Evolutionary conservation across 208 protist species (phyloP).

Genomic region (Sergeia podlipaevii): DNA sequence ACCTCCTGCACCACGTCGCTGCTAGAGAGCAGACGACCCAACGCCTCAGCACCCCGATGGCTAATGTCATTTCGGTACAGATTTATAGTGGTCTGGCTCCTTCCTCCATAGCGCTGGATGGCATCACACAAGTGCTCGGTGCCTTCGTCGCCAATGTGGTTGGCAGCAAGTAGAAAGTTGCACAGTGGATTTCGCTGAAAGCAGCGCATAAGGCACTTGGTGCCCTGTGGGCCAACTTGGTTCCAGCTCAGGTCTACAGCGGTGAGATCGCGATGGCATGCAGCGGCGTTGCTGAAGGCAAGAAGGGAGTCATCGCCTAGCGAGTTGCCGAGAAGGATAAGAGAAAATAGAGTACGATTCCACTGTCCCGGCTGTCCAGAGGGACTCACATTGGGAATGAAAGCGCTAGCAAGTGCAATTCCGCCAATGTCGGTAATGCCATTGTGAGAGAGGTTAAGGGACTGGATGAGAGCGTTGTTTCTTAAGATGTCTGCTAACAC

Average conservation of each 20-base stretch:
- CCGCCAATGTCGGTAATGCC: constrained; percentile 76
- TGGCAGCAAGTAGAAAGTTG: constrained; percentile 67
- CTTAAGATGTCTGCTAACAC: constrained; percentile 60
- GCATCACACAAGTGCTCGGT: constrained; percentile 61
- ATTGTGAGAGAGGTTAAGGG: constrained; percentile 76
- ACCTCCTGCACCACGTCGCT: constrained; percentile 60
- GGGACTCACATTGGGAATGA: constrained; percentile 76
- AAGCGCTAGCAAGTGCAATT: constrained; percentile 80
- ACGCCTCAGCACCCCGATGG: constrained; percentile 51
- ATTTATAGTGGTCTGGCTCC: constrained; percentile 63
- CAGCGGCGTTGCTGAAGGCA: constrained; percentile 79
- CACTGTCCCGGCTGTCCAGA: constrained; percentile 81
- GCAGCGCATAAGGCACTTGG: constrained; percentile 67
- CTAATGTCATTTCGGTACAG: constrained; percentile 73
- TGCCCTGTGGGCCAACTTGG: constrained; percentile 66
- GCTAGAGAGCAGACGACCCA: constrained; percentile 59
- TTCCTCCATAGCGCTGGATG: constrained; percentile 55
- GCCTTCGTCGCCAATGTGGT: constrained; percentile 74
- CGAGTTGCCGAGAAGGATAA: constrained; percentile 67
- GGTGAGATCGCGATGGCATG: constrained; percentile 75
- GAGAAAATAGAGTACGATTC: constrained; percentile 72
- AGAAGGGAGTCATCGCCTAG: constrained; percentile 79
- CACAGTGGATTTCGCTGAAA: constrained; percentile 78
- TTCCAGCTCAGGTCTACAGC: constrained; percentile 84
- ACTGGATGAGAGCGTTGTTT: constrained; percentile 54